These are phyloP conservation scores for Hypomontagnella submonticulosa DNA, from an alignment of 495 filamentous ascomycete genomes.

Conservation along the genomic window DNA sequence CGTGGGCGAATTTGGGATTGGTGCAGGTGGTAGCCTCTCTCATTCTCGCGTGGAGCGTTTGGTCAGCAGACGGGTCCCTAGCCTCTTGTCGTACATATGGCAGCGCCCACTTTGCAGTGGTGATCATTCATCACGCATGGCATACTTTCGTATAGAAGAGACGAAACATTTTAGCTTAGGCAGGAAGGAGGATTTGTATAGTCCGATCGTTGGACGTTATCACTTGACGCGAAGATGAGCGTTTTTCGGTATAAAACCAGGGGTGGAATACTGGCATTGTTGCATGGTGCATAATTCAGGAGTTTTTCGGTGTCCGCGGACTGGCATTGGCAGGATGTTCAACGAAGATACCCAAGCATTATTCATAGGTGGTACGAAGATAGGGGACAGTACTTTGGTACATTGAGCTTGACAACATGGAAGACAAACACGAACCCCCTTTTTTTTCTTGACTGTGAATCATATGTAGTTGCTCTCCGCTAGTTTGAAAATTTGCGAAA, in stretches of 20 bases:
- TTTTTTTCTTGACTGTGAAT: too few species aligned
- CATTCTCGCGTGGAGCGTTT: conserved; percentile 43
- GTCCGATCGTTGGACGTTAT: conserved; percentile 4
- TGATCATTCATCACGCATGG: conserved; percentile 46
- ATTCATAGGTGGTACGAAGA: not conserved
- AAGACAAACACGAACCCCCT: too few species aligned
- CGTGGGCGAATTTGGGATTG: conserved; percentile 40
- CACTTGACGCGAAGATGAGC: not conserved
- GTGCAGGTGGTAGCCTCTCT: conserved; percentile 38
- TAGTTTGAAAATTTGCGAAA: too few species aligned
- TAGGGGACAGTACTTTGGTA: conserved; percentile 4
- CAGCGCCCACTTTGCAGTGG: conserved; percentile 39
- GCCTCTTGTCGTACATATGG: conserved; percentile 38
- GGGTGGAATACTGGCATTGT: conserved; percentile 20
- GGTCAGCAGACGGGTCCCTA: conserved; percentile 32
- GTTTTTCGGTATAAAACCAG: conserved; percentile 7
- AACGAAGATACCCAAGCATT: conserved; percentile 38
- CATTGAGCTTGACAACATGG: not conserved
- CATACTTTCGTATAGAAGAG: conserved; percentile 39
- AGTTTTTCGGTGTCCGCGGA: conserved; percentile 36
- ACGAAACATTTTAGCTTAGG: not conserved
- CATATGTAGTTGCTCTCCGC: too few species aligned
- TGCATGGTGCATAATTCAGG: conserved; percentile 29
- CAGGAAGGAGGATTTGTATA: conserved; percentile 1
- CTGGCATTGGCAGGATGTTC: conserved; percentile 21